phyloP scores from a whole-genome alignment of 2,329 filamentous ascomycete species.

The Alternaria novae-zelandiae region DNA sequence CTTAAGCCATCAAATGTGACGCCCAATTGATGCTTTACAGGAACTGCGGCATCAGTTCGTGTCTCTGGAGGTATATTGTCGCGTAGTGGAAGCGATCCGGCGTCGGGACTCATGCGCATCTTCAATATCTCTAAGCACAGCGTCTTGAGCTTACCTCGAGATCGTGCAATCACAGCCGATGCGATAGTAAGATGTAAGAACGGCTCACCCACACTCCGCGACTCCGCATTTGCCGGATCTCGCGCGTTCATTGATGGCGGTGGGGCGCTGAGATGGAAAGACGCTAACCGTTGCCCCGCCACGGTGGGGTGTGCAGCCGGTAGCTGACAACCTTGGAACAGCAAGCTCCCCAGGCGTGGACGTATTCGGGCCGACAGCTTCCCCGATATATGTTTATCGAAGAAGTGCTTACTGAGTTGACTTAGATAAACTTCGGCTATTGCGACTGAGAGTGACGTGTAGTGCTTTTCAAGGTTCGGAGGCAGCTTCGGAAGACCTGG shows the following conservation, averaged over 20 bases:
- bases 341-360: background rate
- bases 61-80: conserved; percentile 27
- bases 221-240: background rate
- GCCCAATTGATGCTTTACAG: background rate
- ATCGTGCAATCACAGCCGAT: background rate
- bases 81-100: conserved; percentile 55
- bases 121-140: background rate
- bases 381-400: background rate
- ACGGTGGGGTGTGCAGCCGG: conserved; percentile 3
- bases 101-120: conserved; percentile 59
- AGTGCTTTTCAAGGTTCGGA: background rate
- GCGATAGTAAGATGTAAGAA: background rate
- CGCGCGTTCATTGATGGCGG: background rate
- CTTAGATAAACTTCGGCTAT: background rate
- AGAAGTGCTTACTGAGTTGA: background rate
- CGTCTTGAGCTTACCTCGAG: background rate
- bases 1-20: conserved; percentile 56
- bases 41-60: background rate
- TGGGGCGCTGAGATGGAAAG: conserved; percentile 5
- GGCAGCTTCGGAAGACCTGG: background rate
- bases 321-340: background rate
- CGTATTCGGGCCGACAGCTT: background rate
- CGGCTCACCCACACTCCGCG: background rate
- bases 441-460: background rate
- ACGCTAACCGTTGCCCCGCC: conserved; percentile 6